Evolutionary conservation across 73 alveolate genomes (phyloP).

Genomic region (Symbiodinium natans): DNA sequence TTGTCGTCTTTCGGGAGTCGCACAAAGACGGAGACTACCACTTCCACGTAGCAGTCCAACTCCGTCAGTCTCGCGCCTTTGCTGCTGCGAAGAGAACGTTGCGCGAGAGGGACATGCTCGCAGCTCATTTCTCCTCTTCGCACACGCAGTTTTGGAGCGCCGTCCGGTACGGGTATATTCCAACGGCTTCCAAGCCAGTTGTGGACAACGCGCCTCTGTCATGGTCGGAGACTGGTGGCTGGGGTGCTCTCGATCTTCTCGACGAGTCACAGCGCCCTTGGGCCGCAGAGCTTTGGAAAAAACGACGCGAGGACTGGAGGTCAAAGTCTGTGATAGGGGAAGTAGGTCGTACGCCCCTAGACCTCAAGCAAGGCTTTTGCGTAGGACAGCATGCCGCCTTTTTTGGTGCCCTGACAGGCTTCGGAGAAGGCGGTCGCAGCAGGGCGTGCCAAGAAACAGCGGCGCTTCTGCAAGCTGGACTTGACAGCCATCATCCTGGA

Average conservation of each 20-base stretch:
- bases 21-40: slow-evolving; percentile 26
- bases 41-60: slow-evolving; percentile 29
- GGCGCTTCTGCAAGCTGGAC: slow-evolving; percentile 22
- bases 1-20: neutral
- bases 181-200: slow-evolving; percentile 9
- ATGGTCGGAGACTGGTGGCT: slow-evolving; percentile 1
- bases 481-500: neutral
- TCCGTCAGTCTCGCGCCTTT: neutral
- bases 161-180: slow-evolving; percentile 31
- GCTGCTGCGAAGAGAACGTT: slow-evolving; percentile 14
- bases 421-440: neutral
- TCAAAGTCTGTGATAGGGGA: no score
- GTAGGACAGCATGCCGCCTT: no score
- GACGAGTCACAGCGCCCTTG: slow-evolving; percentile 41
- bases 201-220: neutral
- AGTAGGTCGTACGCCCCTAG: no score
- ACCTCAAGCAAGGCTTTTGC: no score
- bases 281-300: neutral
- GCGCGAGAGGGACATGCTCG: neutral
- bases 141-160: slow-evolving; percentile 62
- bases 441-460: neutral
- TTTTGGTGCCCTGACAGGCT: no score
- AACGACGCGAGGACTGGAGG: neutral
- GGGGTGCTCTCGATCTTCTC: neutral
- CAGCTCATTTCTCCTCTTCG: slow-evolving; percentile 19